A percentile compares a stretch with the other conserved stretches of the same genome.
These are phyloP conservation scores for Eremochloa ophiuroides DNA, from an alignment of 176 grass and related monocot species.

Conservation along the genomic window DNA sequence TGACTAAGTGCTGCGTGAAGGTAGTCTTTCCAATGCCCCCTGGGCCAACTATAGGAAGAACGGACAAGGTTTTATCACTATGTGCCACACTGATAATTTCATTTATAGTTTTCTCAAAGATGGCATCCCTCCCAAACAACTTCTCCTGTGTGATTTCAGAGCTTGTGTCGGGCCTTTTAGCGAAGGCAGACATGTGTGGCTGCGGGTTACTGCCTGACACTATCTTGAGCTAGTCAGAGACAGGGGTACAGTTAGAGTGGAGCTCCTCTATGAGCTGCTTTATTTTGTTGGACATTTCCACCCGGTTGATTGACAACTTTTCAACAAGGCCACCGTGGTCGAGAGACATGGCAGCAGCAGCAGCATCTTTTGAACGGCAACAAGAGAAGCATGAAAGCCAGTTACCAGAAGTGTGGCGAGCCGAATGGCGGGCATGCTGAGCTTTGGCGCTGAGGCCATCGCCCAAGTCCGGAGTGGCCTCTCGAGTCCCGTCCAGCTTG, in stretches of 20 bases:
- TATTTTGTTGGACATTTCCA: neutral
- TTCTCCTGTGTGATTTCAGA: neutral
- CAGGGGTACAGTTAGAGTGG: neutral
- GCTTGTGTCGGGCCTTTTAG: neutral
- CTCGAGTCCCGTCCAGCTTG: neutral
- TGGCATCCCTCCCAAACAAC: neutral
- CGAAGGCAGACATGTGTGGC: neutral
- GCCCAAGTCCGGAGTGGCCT: neutral
- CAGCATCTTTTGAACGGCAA: neutral
- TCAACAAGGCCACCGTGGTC: too few relatives aligned
- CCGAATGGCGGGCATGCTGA: neutral
- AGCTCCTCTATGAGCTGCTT: neutral
- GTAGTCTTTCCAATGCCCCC: conserved; percentile 53
- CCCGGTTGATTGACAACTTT: neutral
- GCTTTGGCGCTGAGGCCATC: neutral
- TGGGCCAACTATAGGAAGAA: conserved; percentile 38
- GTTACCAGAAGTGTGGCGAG: neutral
- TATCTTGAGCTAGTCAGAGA: neutral
- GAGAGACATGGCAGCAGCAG: neutral
- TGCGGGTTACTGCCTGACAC: neutral
- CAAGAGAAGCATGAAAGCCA: conserved; percentile 1
- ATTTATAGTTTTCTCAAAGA: neutral
- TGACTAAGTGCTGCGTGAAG: conserved; percentile 13
- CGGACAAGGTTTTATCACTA: neutral
- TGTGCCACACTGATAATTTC: neutral